Evolutionary conservation across 257 asterid species (phyloP), one percentile per base, ranked within the genome.

Genomic region (Nicotiana knightiana): DNA sequence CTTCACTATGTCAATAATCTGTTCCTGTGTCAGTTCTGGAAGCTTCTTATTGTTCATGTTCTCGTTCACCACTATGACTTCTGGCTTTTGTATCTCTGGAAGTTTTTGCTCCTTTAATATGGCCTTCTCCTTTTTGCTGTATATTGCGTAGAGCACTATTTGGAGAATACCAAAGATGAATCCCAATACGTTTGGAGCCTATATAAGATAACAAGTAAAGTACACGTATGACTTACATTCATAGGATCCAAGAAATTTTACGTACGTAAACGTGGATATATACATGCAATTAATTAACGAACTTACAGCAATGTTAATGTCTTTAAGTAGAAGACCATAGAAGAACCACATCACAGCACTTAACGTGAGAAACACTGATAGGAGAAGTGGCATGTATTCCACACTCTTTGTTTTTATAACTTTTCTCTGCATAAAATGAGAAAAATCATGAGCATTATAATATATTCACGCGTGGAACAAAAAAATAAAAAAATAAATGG

Each of bases 261-360:
- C 17, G 7, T 13, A 63, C 17, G 7, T 7, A 76, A 26, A 76
- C 9, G 21, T 21, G 1, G 2, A 63, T 4, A 21, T 21, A 21
- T 21, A 9, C 1, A 3, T 54, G 51, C 51, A 43, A 16, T 18
- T 3, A 35, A 73, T 18, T 3, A 35, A 73, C 21, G 53, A 70
- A 48, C 90, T 89, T 85, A 89, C 93, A 11, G 90, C 91, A 64
- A 89, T 87, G 83, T 90, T 88, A 28, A 85, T 87, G 59, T 90
- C 93, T 76, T 89, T 87, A 54, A 83, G 86, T 28, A 87, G 37
- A 39, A 90, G 67, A 53, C 90, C 93, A 21, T 85, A 90, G 73
- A 90, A 89, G 89, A 90, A 90, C 92, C 92, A 89, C 88, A 85
- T 86, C 6, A 90, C 89, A 0, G 91, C 93, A 46, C 92, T 90